Conservation (phyloP, 345 rosid genomes). For the Populus tremula region DNA sequence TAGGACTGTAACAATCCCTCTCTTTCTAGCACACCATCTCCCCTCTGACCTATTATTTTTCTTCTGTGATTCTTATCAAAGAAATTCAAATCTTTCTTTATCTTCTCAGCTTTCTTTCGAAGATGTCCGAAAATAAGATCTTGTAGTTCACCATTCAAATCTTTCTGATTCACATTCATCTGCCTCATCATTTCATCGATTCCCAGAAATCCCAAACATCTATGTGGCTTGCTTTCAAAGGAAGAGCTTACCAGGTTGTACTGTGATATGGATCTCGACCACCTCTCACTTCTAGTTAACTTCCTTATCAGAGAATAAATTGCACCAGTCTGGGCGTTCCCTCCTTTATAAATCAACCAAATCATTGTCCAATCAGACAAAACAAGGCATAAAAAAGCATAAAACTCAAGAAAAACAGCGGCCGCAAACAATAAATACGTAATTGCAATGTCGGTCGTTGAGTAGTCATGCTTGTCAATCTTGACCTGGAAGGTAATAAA, state of each 20-base stretch:
- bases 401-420: slow-evolving; percentile 30
- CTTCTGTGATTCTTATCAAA: too few species aligned
- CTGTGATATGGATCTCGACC: slow-evolving; percentile 20
- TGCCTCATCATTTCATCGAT: background rate
- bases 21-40: background rate
- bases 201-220: background rate
- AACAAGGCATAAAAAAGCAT: background rate
- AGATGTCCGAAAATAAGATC: too few species aligned
- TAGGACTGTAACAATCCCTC: fast-evolving
- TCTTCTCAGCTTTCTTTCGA: too few species aligned
- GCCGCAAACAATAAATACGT: slow-evolving; percentile 36
- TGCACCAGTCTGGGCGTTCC: fast-evolving
- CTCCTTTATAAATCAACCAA: background rate
- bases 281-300: slow-evolving; percentile 2
- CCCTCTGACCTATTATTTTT: too few species aligned
- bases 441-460: slow-evolving; percentile 21
- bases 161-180: too few species aligned
- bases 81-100: fast-evolving
- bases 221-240: background rate
- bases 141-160: fast-evolving
- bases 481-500: slow-evolving; percentile 14
- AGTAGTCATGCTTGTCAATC: background rate
- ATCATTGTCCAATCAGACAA: slow-evolving; percentile 16
- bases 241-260: slow-evolving; percentile 11
- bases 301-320: background rate